Evolutionary conservation across 1,284 basidiomycete species (phyloP), one percentile per base, ranked within the genome.

Genomic region (Marasmius sp.): DNA sequence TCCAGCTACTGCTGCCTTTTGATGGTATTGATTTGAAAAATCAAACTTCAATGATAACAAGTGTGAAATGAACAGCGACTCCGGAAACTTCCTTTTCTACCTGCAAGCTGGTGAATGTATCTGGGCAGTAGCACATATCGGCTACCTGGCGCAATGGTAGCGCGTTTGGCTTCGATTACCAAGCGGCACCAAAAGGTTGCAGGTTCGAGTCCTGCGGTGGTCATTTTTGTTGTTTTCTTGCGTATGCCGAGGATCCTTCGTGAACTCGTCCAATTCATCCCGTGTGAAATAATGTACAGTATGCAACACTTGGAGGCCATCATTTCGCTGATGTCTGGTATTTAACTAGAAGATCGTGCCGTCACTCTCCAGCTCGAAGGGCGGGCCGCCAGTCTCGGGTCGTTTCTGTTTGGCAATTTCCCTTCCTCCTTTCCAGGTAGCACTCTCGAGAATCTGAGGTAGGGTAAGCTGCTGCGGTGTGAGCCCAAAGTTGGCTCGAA

Each of bases 341-440:
- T 41, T 41, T 51, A 27, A 45, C 67, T 69, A 94, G 72, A 94
- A 94, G 0, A 95, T 86, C 0, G 92, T 94, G 0, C 93, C 93
- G 65, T 94, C 93, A 64, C 92, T 93, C 64, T 89, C 83, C 61
- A 94, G 92, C 63, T 93, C 91, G 69, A 97, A 93, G 0, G 95
- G 95, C 0, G 94, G 95, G 0, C 93, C 94, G 3, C 89, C 87
- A 0, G 86, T 89, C 51, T 81, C 77, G 0, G 89, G 89, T 16
- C 95, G 79, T 72, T 87, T 89, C 70, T 82, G 75, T 72, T 88
- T 91, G 0, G 96, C 96, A 52, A 98, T 93, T 76, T 97, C 93
- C 6, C 95, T 81, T 0, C 92, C 96, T 2, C 94, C 95, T 72
- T 96, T 97, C 97, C 96, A 98, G 0, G 95, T 98, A 1, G 94